Percentiles rank a stretch among this genome's conserved stretches.
Evolutionary conservation across 2,329 filamentous ascomycete genomes (phyloP).

Genomic region (Aureobasidium mangrovei): DNA sequence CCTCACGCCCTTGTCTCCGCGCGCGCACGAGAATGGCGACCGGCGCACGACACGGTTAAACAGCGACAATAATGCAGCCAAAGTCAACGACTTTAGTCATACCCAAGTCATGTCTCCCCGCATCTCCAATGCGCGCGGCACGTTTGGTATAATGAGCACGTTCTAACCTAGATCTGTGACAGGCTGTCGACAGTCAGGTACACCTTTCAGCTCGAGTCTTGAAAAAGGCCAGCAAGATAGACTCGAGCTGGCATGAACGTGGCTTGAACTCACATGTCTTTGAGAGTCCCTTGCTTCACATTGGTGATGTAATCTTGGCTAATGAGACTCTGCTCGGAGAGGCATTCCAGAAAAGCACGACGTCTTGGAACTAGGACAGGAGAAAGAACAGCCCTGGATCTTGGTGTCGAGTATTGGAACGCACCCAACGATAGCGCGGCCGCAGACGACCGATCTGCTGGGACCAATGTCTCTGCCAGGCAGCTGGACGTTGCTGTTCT

Average conservation of each 20-base stretch:
- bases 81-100: conserved; percentile 7
- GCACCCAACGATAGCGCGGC: conserved; percentile 2
- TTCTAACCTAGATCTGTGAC: conserved; percentile 14
- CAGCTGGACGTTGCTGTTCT: neutral
- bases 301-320: conserved; percentile 11
- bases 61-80: conserved; percentile 1
- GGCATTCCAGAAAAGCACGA: conserved; percentile 3
- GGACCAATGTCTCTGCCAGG: neutral
- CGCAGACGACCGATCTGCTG: conserved; percentile 7
- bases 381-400: conserved; percentile 2
- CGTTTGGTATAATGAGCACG: conserved; percentile 12
- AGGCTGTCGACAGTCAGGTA: conserved; percentile 4
- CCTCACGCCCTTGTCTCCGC: neutral
- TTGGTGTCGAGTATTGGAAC: conserved; percentile 9
- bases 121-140: conserved; percentile 5
- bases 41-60: neutral
- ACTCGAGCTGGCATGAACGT: neutral
- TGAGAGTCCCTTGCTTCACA: neutral
- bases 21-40: neutral
- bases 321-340: conserved; percentile 9
- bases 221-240: neutral
- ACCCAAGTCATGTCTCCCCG: conserved; percentile 13
- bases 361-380: neutral
- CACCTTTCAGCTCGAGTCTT: conserved; percentile 7
- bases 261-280: neutral